A percentile compares a stretch with the other conserved stretches of the same genome.
Evolutionary conservation across 2,329 filamentous ascomycete species (phyloP).

Genomic region (Sporothrix globosa): DNA sequence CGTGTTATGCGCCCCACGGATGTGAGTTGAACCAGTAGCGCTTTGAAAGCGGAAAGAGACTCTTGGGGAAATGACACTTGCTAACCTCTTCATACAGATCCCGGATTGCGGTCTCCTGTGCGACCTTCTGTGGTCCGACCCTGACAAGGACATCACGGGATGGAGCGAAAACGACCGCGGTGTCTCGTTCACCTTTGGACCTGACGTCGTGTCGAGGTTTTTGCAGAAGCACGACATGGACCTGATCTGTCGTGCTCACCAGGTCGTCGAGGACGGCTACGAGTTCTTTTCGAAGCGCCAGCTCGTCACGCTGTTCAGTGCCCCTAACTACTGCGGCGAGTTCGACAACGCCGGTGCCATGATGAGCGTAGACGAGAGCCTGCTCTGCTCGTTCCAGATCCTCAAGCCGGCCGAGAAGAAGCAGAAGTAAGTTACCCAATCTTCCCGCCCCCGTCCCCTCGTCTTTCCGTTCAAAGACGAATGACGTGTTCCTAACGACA

Average conservation of each 20-base stretch:
- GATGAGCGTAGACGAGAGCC: constrained; percentile 99
- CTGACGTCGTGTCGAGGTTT: constrained; percentile 95
- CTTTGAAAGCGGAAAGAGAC: neutral
- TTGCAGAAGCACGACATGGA: constrained; percentile 99
- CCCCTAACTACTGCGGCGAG: constrained; percentile 98
- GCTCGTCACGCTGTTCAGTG: constrained; percentile 95
- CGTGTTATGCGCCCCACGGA: constrained; percentile 98
- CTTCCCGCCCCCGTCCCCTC: constrained; percentile 39
- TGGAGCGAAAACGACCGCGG: constrained; percentile 99
- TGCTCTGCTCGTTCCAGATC: constrained; percentile 99
- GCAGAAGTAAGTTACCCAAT: constrained; percentile 95
- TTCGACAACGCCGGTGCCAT: constrained; percentile 99
- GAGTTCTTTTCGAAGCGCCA: constrained; percentile 99
- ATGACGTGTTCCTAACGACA: constrained; percentile 57
- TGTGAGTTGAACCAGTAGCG: constrained; percentile 62
- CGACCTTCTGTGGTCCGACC: constrained; percentile 97
- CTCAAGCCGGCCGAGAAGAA: constrained; percentile 99
- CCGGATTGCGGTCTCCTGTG: constrained; percentile 96
- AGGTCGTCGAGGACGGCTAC: constrained; percentile 98
- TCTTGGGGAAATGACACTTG: constrained; percentile 31
- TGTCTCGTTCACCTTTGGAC: constrained; percentile 97
- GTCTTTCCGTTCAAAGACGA: constrained; percentile 67
- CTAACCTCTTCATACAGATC: constrained; percentile 62
- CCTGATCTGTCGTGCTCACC: constrained; percentile 96
- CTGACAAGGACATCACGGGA: constrained; percentile 97